A percentile compares a stretch with the other conserved stretches of the same genome.
Conservation (phyloP, 2,329 filamentous ascomycete genomes). For the Aureobasidium sp. region DNA sequence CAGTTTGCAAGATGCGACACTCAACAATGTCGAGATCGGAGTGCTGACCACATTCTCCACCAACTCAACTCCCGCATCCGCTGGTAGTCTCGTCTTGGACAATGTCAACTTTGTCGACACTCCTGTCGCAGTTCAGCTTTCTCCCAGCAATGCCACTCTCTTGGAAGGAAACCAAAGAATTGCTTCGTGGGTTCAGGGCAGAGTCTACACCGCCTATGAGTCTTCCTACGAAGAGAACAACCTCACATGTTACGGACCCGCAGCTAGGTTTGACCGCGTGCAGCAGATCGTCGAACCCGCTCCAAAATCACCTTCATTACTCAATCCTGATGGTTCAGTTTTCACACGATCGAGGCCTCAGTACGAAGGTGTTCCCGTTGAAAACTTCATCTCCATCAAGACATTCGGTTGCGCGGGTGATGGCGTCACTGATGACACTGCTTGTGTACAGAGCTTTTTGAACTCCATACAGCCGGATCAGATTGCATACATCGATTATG, state of each 20-base stretch:
- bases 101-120: slow-evolving; percentile 69
- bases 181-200: slow-evolving; percentile 65
- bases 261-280: slow-evolving; percentile 23
- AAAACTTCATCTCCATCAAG: slow-evolving; percentile 57
- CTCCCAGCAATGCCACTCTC: slow-evolving; percentile 47
- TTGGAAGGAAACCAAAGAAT: slow-evolving; percentile 61
- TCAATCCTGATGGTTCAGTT: slow-evolving; percentile 21
- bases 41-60: slow-evolving; percentile 60
- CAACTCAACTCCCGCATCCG: slow-evolving; percentile 52
- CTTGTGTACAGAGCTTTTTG: slow-evolving; percentile 66
- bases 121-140: slow-evolving; percentile 52
- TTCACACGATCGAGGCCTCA: slow-evolving; percentile 29
- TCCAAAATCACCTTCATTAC: slow-evolving; percentile 19
- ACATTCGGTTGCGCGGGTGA: slow-evolving; percentile 64
- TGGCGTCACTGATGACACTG: slow-evolving; percentile 77
- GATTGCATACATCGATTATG: slow-evolving; percentile 52
- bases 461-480: slow-evolving; percentile 49
- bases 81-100: slow-evolving; percentile 69
- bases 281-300: slow-evolving; percentile 19
- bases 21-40: slow-evolving; percentile 61
- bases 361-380: slow-evolving; percentile 44
- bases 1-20: slow-evolving; percentile 62
- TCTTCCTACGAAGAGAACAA: slow-evolving; percentile 27
- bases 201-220: slow-evolving; percentile 49
- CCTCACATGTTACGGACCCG: slow-evolving; percentile 26